These are phyloP conservation scores for Macrocystidia cucumis DNA, from an alignment of 1,284 basidiomycete genomes.

Conservation along the genomic window DNA sequence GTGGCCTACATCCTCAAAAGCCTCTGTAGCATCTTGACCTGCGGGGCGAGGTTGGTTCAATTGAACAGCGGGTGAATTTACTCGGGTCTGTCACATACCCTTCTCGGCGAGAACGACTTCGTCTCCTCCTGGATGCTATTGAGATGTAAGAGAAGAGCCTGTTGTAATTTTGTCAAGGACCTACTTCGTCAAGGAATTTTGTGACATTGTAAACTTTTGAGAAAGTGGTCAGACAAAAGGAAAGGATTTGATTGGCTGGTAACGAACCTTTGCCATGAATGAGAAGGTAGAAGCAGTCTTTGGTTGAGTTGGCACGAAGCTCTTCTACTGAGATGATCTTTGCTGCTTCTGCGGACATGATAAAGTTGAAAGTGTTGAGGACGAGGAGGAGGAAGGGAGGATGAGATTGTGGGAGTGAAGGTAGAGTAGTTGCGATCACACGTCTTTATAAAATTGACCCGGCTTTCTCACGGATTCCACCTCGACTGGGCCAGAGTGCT, in stretches of 20 bases:
- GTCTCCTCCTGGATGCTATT: constrained; percentile 94
- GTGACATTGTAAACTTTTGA: constrained; percentile 86
- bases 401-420: no score
- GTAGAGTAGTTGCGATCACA: constrained; percentile 5
- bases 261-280: constrained; percentile 75
- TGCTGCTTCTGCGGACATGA: constrained; percentile 25
- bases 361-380: constrained; percentile 14
- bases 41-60: constrained; percentile 10
- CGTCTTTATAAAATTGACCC: no score
- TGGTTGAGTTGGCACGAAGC: constrained; percentile 67
- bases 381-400: constrained; percentile 12
- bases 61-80: constrained; percentile 5
- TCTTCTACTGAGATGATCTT: constrained; percentile 67
- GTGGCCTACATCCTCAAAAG: constrained; percentile 99
- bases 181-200: constrained; percentile 94
- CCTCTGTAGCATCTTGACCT: constrained; percentile 95
- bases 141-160: not conserved
- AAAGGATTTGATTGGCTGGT: constrained; percentile 23
- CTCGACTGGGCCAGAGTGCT: no score
- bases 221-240: constrained; percentile 24
- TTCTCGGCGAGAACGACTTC: constrained; percentile 93
- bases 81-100: constrained; percentile 68
- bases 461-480: no score
- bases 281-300: constrained; percentile 74
- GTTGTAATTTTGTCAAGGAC: constrained; percentile 13